Evolutionary conservation across 768 basidiomycete species (phyloP).

Genomic region (Trametes cinnabarina): DNA sequence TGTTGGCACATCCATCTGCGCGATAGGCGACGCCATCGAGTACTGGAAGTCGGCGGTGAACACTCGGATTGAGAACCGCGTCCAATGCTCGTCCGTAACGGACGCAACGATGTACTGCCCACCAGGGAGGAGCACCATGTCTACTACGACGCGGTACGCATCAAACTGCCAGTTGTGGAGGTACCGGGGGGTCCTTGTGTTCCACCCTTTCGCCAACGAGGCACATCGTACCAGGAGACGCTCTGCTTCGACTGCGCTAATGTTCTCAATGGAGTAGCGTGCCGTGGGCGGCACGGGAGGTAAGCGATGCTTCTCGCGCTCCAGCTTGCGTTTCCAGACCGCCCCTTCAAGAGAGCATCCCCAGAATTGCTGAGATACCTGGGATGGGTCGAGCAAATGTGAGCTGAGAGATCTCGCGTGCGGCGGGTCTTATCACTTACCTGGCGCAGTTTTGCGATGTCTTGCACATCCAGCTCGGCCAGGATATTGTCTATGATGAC

Average conservation of each 20-base stretch:
- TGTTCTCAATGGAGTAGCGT: constrained; percentile 37
- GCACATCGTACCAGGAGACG: constrained; percentile 58
- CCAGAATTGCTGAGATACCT: constrained; percentile 63
- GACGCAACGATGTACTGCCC: constrained; percentile 69
- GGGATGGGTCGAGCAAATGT: neutral
- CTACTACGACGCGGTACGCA: constrained; percentile 35
- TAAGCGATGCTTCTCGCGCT: constrained; percentile 49
- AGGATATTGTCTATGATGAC: constrained; percentile 8
- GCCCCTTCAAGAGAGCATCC: constrained; percentile 62
- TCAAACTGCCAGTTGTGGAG: constrained; percentile 27
- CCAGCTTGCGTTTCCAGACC: constrained; percentile 66
- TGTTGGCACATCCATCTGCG: constrained; percentile 44
- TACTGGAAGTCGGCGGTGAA: constrained; percentile 56
- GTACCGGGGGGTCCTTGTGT: constrained; percentile 36
- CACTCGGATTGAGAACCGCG: constrained; percentile 46
- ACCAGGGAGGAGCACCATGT: constrained; percentile 63
- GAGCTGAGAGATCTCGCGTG: neutral
- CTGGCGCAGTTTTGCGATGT: constrained; percentile 38
- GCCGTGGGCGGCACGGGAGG: constrained; percentile 62
- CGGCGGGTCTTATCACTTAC: constrained; percentile 25
- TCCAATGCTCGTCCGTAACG: constrained; percentile 38
- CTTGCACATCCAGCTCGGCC: constrained; percentile 32
- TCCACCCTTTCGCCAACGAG: constrained; percentile 61
- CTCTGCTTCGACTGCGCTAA: constrained; percentile 45
- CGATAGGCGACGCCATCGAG: constrained; percentile 35